Evolutionary conservation across 495 filamentous ascomycete genomes (phyloP).

Genomic region (Tuber magnatum): DNA sequence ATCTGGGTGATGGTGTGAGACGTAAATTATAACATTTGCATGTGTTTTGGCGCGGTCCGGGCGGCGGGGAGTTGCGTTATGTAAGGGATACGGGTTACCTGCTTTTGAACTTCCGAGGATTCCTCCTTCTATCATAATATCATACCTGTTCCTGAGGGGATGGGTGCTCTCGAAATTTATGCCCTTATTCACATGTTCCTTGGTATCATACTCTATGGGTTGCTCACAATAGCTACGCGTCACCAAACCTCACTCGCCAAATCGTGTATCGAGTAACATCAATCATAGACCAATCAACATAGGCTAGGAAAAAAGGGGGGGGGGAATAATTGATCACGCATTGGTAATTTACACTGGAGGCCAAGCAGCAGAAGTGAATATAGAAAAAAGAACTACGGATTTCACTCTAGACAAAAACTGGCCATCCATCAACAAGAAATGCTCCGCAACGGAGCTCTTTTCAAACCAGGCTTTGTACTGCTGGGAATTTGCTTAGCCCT

Average conservation of each 20-base stretch:
- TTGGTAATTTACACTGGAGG: background rate
- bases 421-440: background rate
- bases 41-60: background rate
- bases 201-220: background rate
- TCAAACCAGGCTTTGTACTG: background rate
- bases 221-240: background rate
- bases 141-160: background rate
- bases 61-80: background rate
- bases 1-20: background rate
- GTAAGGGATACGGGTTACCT: background rate
- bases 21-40: background rate
- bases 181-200: background rate
- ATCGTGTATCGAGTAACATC: background rate
- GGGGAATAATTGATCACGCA: background rate
- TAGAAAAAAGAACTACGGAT: background rate
- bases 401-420: background rate
- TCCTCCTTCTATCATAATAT: too few relatives aligned
- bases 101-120: background rate
- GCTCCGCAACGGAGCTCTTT: background rate
- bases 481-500: background rate
- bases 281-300: too few relatives aligned
- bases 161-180: background rate
- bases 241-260: background rate
- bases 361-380: background rate
- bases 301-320: background rate